Conservation (phyloP, 75 land plant species). For the Cunninghamia lanceolata region DNA sequence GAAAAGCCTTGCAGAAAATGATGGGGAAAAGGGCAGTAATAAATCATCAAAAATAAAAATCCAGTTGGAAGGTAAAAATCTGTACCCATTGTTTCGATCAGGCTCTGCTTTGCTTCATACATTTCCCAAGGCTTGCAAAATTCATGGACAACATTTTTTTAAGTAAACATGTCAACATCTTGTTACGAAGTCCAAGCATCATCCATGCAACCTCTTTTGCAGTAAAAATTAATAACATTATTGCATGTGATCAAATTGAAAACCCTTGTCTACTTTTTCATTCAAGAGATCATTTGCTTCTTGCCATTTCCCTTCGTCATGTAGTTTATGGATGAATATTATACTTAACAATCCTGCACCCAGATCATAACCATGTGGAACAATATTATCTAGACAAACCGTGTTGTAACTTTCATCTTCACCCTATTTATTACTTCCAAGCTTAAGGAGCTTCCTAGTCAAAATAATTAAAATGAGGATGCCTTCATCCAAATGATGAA, state of each 20-base stretch:
- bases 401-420: not conserved
- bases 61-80: constrained; percentile 2
- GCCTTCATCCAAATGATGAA: not conserved
- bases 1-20: not conserved
- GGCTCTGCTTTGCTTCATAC: constrained; percentile 44
- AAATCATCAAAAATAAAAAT: not conserved
- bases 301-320: constrained; percentile 48
- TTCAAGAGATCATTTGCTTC: constrained; percentile 53
- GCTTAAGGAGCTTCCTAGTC: not conserved
- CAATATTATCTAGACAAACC: not conserved
- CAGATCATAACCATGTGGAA: not conserved
- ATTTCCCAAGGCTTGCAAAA: constrained; percentile 44
- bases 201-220: constrained; percentile 49
- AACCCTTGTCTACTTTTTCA: constrained; percentile 51
- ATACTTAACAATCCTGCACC: not conserved
- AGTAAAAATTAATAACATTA: constrained; percentile 60
- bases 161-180: constrained; percentile 54
- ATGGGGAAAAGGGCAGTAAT: not conserved
- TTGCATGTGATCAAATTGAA: constrained; percentile 69
- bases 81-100: constrained; percentile 46
- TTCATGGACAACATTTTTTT: constrained; percentile 62
- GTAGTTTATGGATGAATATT: constrained; percentile 37
- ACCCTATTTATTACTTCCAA: not conserved
- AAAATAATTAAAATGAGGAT: not conserved
- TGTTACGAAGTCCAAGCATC: constrained; percentile 53